Conservation (phyloP, 129 eudicot species). For the Chrysanthemum lavandulifolium region DNA sequence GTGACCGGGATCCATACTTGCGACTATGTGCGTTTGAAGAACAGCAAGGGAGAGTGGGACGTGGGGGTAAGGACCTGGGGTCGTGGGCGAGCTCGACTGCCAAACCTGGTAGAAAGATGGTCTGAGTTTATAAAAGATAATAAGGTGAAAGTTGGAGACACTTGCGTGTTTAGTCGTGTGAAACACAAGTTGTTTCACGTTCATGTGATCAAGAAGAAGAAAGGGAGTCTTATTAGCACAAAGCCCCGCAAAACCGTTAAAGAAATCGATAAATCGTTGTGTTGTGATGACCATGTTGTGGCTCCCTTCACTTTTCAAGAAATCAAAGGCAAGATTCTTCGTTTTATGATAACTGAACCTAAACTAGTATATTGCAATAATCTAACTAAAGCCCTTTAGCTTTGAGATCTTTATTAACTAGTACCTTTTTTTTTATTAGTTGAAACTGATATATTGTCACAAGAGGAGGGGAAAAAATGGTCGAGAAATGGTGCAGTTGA, state of each 20-base stretch:
- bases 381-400: background rate
- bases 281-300: no score
- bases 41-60: slow-evolving; percentile 12
- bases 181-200: slow-evolving; percentile 12
- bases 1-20: background rate
- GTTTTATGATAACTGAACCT: no score
- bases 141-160: background rate
- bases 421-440: background rate
- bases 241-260: no score
- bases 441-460: background rate
- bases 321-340: no score
- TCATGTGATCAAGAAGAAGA: slow-evolving; percentile 8
- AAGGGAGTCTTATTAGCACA: no score
- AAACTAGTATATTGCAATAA: no score
- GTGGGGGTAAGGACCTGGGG: background rate
- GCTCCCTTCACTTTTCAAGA: no score
- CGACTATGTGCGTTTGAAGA: background rate
- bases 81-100: background rate
- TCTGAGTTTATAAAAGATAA: background rate
- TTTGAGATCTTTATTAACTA: background rate
- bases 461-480: background rate
- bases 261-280: no score
- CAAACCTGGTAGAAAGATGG: background rate
- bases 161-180: slow-evolving; percentile 8
- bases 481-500: background rate